Percentiles rank a stretch among this genome's conserved stretches.
Conservation (phyloP, 768 basidiomycete species). For the Tricholoma furcatifolium region DNA sequence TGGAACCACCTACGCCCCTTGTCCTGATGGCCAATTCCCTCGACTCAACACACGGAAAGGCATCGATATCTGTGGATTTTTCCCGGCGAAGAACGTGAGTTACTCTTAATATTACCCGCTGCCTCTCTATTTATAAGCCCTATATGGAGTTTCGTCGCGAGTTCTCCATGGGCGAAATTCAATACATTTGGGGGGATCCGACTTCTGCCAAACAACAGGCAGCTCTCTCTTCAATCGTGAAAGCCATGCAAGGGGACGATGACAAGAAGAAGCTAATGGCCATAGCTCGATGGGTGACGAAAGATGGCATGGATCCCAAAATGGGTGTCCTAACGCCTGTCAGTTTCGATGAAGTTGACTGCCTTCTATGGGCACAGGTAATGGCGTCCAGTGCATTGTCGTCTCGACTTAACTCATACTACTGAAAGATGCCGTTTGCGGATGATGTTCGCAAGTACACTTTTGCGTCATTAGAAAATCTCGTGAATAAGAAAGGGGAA, state of each 20-base stretch:
- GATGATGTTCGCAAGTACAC: constrained; percentile 89
- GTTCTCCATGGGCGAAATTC: constrained; percentile 78
- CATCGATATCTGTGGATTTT: constrained; percentile 87
- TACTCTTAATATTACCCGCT: not conserved
- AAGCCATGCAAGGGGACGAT: constrained; percentile 57
- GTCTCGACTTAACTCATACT: not conserved
- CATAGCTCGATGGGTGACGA: constrained; percentile 80
- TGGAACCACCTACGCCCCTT: constrained; percentile 84
- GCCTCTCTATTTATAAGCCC: not conserved
- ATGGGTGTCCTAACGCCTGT: constrained; percentile 77
- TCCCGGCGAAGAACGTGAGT: constrained; percentile 62
- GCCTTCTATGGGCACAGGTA: constrained; percentile 83
- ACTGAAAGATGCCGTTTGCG: constrained; percentile 83
- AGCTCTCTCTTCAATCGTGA: constrained; percentile 82
- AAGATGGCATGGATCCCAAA: constrained; percentile 74
- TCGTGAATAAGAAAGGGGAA: constrained; percentile 77
- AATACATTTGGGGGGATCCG: constrained; percentile 82
- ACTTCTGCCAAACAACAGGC: constrained; percentile 68
- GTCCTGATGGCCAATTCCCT: constrained; percentile 82
- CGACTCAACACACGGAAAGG: constrained; percentile 75
- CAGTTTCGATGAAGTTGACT: constrained; percentile 68
- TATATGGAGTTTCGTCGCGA: constrained; percentile 74
- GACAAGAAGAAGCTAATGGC: constrained; percentile 60
- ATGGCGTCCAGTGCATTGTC: too few relatives aligned
- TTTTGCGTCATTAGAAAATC: constrained; percentile 76